These are phyloP conservation scores for Acacia pycnantha DNA, from an alignment of 331 rosid species.

Conservation along the genomic window DNA sequence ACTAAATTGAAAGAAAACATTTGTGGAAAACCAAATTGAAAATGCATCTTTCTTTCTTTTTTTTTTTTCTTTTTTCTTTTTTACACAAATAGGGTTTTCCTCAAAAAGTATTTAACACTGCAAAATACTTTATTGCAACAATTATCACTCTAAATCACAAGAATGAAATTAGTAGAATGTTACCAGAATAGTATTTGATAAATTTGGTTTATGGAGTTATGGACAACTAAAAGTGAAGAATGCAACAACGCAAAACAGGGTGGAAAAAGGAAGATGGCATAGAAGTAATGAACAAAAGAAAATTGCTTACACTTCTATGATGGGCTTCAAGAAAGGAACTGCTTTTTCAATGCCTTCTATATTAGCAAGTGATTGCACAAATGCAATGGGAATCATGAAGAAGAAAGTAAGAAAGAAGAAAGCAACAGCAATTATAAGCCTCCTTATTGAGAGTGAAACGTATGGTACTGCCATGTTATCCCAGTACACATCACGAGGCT, in stretches of 20 bases:
- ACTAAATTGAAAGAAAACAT: background rate
- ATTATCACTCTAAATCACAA: background rate
- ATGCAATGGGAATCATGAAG: constrained; percentile 97
- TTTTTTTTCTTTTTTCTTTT: no score
- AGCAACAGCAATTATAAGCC: constrained; percentile 73
- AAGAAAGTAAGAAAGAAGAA: constrained; percentile 98
- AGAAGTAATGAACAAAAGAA: background rate
- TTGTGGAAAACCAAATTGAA: background rate
- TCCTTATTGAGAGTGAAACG: constrained; percentile 83
- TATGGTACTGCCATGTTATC: constrained; percentile 92
- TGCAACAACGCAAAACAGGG: background rate
- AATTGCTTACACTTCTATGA: constrained; percentile 70
- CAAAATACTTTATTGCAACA: background rate
- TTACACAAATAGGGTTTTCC: background rate
- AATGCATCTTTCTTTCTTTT: no score
- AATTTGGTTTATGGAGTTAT: background rate
- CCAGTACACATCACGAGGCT: constrained; percentile 93
- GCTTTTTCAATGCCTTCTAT: constrained; percentile 85
- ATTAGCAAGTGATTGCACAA: constrained; percentile 93
- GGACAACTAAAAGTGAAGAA: background rate
- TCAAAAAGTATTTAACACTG: background rate
- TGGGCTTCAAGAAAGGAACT: constrained; percentile 65
- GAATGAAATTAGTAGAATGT: background rate
- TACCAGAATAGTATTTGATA: no score
- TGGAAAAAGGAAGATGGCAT: background rate